Percentiles rank a stretch among this genome's conserved stretches.
Evolutionary conservation across 2,329 filamentous ascomycete species (phyloP).

Genomic region (Magnaporthales sp.): DNA sequence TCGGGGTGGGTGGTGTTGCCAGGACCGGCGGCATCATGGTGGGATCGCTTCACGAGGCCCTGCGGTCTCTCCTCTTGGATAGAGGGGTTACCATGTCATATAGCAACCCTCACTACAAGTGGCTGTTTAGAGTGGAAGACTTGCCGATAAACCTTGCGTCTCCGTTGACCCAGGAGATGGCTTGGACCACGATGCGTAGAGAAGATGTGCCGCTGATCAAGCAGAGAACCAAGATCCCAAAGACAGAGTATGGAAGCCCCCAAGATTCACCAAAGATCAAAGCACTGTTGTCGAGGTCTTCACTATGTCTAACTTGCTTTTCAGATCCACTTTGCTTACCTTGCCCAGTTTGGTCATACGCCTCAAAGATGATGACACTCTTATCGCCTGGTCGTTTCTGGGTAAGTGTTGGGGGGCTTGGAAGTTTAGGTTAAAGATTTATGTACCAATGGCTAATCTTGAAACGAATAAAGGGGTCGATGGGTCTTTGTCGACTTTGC

Average conservation of each 20-base stretch:
- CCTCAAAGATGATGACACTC: constrained; percentile 29
- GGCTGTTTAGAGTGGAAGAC: constrained; percentile 41
- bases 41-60: constrained; percentile 30
- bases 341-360: constrained; percentile 40
- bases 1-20: constrained; percentile 16
- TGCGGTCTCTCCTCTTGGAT: constrained; percentile 20
- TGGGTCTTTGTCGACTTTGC: constrained; percentile 50
- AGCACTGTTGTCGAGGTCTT: neutral
- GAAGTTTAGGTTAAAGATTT: neutral
- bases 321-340: constrained; percentile 27
- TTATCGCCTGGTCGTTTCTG: constrained; percentile 58
- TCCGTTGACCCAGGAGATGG: constrained; percentile 35
- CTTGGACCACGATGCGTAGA: constrained; percentile 43
- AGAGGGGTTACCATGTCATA: constrained; percentile 14
- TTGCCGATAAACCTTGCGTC: constrained; percentile 25
- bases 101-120: constrained; percentile 43
- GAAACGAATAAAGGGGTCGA: constrained; percentile 36
- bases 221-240: constrained; percentile 45
- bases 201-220: constrained; percentile 48
- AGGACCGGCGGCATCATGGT: constrained; percentile 24
- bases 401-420: constrained; percentile 18
- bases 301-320: neutral
- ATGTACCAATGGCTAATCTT: neutral
- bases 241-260: constrained; percentile 35
- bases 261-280: neutral